phyloP scores from a whole-genome alignment of 352 stramenopile species.

The Globisporangium cylindrosporum region DNA sequence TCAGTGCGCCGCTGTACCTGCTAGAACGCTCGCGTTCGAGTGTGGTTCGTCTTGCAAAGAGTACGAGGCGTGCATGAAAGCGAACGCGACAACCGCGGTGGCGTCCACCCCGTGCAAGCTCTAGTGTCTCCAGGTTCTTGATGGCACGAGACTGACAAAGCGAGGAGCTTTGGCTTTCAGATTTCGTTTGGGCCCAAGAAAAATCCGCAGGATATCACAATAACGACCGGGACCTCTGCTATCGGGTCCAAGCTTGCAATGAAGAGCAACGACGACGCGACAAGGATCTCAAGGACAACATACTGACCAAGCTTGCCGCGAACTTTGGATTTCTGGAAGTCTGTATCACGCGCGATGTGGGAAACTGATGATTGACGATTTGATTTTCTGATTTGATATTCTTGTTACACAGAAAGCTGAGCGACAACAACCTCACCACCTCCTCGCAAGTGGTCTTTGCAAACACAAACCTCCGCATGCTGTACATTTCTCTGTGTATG shows the following conservation, averaged over 20 bases:
- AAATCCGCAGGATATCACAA: neutral
- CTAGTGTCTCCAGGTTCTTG: neutral
- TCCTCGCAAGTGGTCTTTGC: no score
- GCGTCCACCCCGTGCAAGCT: neutral
- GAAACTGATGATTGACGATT: no score
- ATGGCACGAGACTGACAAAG: neutral
- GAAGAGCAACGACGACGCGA: constrained; percentile 6
- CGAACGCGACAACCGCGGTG: neutral
- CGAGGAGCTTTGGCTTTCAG: neutral
- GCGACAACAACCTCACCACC: no score
- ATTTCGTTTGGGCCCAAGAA: neutral
- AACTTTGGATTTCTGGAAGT: no score
- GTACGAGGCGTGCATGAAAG: neutral
- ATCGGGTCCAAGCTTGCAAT: neutral
- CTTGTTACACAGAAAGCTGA: no score
- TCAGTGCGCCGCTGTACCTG: neutral
- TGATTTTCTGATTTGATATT: no score
- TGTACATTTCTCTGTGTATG: no score
- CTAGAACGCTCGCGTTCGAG: neutral
- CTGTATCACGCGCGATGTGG: no score
- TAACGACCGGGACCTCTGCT: neutral
- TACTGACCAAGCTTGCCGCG: no score
- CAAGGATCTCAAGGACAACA: no score
- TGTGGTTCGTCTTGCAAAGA: neutral
- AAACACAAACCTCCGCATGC: no score